phyloP scores from a whole-genome alignment of 1,139 yeast genomes.

The Geotrichum citri-aurantii region DNA sequence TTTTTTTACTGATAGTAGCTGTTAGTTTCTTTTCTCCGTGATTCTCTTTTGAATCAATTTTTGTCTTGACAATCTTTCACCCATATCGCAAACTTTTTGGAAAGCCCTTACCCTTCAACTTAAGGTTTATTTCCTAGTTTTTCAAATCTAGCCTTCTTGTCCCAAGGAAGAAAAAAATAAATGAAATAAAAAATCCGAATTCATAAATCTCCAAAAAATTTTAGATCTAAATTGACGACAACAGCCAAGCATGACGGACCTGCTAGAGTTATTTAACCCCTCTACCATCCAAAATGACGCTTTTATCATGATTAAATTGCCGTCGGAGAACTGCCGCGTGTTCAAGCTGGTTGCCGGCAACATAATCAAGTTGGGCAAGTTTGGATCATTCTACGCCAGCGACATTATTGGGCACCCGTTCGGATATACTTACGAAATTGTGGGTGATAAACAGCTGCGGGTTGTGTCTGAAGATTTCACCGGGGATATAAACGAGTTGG shows the following conservation, averaged over 20 bases:
- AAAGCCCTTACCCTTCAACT: neutral
- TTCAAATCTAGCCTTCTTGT: neutral
- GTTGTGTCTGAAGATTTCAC: slow-evolving; percentile 27
- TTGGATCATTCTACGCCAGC: slow-evolving; percentile 75
- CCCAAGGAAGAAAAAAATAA: neutral
- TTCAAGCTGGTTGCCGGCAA: slow-evolving; percentile 58
- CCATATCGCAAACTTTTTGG: neutral
- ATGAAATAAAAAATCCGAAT: neutral
- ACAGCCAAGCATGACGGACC: neutral
- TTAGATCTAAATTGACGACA: neutral
- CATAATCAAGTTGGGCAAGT: slow-evolving; percentile 76
- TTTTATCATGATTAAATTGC: slow-evolving; percentile 65
- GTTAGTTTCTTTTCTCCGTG: neutral
- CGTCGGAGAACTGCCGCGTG: slow-evolving; percentile 73
- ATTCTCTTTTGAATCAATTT: neutral
- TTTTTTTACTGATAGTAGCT: neutral
- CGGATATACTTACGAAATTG: slow-evolving; percentile 86
- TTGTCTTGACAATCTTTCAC: no score
- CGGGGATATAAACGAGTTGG: slow-evolving; percentile 20
- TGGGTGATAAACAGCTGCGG: slow-evolving; percentile 35
- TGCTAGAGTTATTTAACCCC: slow-evolving; percentile 11
- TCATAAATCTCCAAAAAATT: neutral
- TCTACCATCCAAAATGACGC: slow-evolving; percentile 4
- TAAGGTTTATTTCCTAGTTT: neutral
- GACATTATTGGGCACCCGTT: slow-evolving; percentile 74